Percentiles rank a stretch among this genome's conserved stretches.
Conservation (phyloP, 176 grass and related monocot genomes). For the Carex myosuroides region DNA sequence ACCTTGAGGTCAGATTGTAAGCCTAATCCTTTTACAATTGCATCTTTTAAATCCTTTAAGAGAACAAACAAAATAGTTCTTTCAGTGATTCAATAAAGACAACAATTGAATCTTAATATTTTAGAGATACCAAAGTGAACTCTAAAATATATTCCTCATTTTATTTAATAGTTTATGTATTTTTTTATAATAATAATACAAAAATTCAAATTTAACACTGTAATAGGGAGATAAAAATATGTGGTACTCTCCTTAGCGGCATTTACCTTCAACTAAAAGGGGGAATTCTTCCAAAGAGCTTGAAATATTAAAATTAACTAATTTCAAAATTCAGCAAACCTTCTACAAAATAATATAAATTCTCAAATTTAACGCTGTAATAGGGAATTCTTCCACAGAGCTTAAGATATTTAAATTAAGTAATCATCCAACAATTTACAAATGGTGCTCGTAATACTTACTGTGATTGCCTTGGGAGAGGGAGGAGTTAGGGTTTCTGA, state of each 20-base stretch:
- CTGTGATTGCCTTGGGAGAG: constrained; percentile 60
- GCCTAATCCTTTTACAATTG: constrained; percentile 61
- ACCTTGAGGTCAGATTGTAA: constrained; percentile 65
- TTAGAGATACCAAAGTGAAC: background rate
- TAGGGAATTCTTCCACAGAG: background rate
- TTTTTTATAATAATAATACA: no score
- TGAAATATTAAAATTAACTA: background rate
- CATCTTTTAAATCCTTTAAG: constrained; percentile 66
- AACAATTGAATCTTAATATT: background rate
- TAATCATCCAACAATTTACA: background rate
- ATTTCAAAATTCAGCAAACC: background rate
- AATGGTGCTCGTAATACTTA: constrained; percentile 16
- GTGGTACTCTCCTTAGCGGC: background rate
- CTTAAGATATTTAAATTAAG: background rate
- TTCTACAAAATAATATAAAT: background rate
- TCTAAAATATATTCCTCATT: background rate
- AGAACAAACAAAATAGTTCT: background rate
- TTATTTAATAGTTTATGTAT: background rate
- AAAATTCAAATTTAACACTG: no score
- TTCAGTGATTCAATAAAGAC: background rate
- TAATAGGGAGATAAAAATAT: background rate
- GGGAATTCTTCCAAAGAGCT: background rate
- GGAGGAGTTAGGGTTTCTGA: constrained; percentile 27
- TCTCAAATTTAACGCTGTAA: background rate
- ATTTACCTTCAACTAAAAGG: background rate